These are phyloP conservation scores for Suhomyces kilbournensis DNA, from an alignment of 805 yeast species.

Conservation along the genomic window DNA sequence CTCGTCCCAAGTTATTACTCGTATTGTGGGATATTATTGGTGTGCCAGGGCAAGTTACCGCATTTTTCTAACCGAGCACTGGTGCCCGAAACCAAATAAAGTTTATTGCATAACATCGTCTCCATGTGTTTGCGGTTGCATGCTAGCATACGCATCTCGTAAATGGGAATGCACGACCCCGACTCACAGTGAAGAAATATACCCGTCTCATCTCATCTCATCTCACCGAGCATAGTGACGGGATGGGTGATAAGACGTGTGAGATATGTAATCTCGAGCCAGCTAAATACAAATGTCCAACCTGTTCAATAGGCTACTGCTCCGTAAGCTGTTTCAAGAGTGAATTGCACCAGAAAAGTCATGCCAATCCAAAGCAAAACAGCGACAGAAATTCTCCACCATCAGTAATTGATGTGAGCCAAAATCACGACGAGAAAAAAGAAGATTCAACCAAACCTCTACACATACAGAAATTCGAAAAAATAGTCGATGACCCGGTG, in stretches of 20 bases:
- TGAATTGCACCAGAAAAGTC: conserved; percentile 25
- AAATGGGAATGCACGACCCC: background rate
- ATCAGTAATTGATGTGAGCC: background rate
- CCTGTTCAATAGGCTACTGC: conserved; percentile 49
- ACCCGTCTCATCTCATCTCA: conserved; percentile 1
- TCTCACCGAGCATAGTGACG: background rate
- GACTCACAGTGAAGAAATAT: background rate
- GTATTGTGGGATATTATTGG: background rate
- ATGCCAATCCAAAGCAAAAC: background rate
- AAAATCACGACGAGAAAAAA: background rate
- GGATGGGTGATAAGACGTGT: conserved; percentile 25
- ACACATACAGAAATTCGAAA: conserved; percentile 12
- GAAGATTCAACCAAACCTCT: background rate
- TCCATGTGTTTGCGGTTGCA: background rate
- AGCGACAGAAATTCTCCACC: background rate
- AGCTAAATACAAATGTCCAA: conserved; percentile 59
- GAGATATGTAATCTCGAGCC: conserved; percentile 29
- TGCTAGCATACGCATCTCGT: background rate
- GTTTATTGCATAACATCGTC: background rate
- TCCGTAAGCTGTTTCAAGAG: conserved; percentile 60
- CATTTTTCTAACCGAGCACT: background rate
- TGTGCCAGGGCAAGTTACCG: background rate
- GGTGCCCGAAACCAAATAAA: background rate
- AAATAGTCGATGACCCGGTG: conserved; percentile 38
- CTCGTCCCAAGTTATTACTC: background rate